A percentile compares a stretch with the other conserved stretches of the same genome.
Evolutionary conservation across 202 grass and related monocot genomes (phyloP).

Genomic region (Tripidium arundinaceum): DNA sequence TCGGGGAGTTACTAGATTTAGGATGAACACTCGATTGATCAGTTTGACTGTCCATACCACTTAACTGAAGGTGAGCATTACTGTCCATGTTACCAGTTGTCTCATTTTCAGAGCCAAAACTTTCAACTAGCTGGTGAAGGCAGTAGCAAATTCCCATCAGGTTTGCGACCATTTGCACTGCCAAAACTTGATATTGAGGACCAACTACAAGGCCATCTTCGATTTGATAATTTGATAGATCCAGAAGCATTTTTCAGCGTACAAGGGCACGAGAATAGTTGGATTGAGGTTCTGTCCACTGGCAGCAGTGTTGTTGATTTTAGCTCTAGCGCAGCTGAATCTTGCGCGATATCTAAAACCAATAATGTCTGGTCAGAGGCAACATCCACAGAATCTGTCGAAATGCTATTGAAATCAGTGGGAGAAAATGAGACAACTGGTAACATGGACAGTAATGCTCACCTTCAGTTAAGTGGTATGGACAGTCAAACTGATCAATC

Average conservation of each 20-base stretch:
- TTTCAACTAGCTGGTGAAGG: constrained; percentile 81
- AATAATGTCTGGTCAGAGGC: constrained; percentile 93
- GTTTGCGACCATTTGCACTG: constrained; percentile 64
- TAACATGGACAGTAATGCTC: constrained; percentile 40
- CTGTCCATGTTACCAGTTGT: too few relatives aligned
- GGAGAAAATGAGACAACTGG: constrained; percentile 63
- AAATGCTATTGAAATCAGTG: constrained; percentile 89
- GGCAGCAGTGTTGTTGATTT: constrained; percentile 58
- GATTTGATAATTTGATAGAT: constrained; percentile 72
- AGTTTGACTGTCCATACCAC: constrained; percentile 49
- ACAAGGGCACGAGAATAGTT: constrained; percentile 61
- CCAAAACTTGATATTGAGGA: constrained; percentile 96
- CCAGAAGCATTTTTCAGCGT: constrained; percentile 70
- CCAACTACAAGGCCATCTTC: constrained; percentile 65
- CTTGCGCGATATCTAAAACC: constrained; percentile 54
- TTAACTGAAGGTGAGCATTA: constrained; percentile 40
- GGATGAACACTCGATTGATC: constrained; percentile 41
- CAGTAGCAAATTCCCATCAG: constrained; percentile 58
- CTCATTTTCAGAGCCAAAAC: constrained; percentile 80
- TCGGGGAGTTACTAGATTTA: constrained; percentile 24
- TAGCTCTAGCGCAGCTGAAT: constrained; percentile 53
- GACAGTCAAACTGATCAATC: constrained; percentile 45
- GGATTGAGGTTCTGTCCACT: constrained; percentile 85
- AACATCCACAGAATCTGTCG: constrained; percentile 80
- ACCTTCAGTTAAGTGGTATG: constrained; percentile 51